Percentiles rank a stretch among this genome's conserved stretches.
These are phyloP conservation scores for Plicaturopsis crispa DNA, from an alignment of 768 basidiomycete genomes.

Conservation along the genomic window DNA sequence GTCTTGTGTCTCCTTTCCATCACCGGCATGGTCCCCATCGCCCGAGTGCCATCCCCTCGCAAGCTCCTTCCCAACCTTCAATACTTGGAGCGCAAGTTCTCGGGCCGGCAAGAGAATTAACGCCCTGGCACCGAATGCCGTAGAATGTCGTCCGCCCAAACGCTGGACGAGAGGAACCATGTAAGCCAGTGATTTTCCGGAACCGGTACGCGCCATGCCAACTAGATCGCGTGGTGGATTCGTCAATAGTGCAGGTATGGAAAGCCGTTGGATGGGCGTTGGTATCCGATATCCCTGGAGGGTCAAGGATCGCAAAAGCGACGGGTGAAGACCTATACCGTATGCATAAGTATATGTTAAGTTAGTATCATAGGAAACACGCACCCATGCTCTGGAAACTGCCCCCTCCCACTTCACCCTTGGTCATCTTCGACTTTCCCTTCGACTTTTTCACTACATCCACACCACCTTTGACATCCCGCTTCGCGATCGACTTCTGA, in stretches of 20 bases:
- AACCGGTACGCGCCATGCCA: constrained; percentile 97
- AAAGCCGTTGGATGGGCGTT: constrained; percentile 90
- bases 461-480: constrained; percentile 69
- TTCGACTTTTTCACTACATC: constrained; percentile 73
- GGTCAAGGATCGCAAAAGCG: constrained; percentile 75
- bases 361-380: constrained; percentile 17
- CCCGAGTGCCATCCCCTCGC: constrained; percentile 68
- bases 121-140: constrained; percentile 77
- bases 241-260: constrained; percentile 79
- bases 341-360: constrained; percentile 3
- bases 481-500: constrained; percentile 58
- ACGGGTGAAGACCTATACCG: constrained; percentile 67
- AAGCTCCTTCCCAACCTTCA: constrained; percentile 95
- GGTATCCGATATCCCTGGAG: constrained; percentile 93
- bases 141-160: constrained; percentile 72
- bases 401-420: constrained; percentile 83
- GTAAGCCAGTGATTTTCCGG: constrained; percentile 95
- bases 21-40: constrained; percentile 66
- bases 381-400: constrained; percentile 95
- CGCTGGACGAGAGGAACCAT: constrained; percentile 88
- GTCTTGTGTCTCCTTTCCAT: constrained; percentile 47
- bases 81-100: constrained; percentile 88
- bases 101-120: constrained; percentile 88
- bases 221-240: constrained; percentile 89
- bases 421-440: constrained; percentile 58